Base-by-base conservation (phyloP, 345 rosid genomes). In the Cardamine resedifolia region DNA sequence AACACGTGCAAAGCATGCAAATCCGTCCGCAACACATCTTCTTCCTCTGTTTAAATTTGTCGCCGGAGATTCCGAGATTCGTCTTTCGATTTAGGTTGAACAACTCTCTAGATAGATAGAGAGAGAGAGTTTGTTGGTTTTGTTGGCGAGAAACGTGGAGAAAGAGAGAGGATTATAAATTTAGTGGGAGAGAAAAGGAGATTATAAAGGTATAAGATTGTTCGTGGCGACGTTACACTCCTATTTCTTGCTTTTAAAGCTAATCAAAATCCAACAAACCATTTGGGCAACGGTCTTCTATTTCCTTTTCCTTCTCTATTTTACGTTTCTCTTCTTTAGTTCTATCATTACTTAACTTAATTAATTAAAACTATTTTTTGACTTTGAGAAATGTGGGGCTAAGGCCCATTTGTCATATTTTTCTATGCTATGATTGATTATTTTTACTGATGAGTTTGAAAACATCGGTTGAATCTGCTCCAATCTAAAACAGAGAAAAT, bases 1-100 rank as follows among this genome's bases (percentile, higher is more conserved):
- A 57, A 75, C 97, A 91, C 3, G 86, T 77, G 81, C 92, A 85
- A 39, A 84, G 5, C 96, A 89, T 88, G 82, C 97, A 91, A 62
- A 80, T 31, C 75, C 82, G 28, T 50, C 92, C 91, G 58, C 94
- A 87, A 72, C 97, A 90, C 97, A 90, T 89, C 82, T 78, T 63
- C 10, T n/a, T 23, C 23, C 11, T 51, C 26, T 55, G 28, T 28
- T 44, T 44, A 15, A 16, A 4, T 48, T 21, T 10, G 51, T 74
- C 78, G 72, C 73, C 62, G 78, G 63, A 75, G 73, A 66, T 49
- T 74, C 36, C 59, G 72, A 74, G 78, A 73, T 73, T 64, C 50
- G 38, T 59, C 60, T 23, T 23, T 44, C 16, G 19, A 21, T 41
- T 28, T 44, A 41, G 64, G 59, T 57, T 65, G 45, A 48, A 36